A percentile compares a stretch with the other conserved stretches of the same genome.
Conservation (phyloP, 345 rosid genomes). For the Eutrema heterophyllum region DNA sequence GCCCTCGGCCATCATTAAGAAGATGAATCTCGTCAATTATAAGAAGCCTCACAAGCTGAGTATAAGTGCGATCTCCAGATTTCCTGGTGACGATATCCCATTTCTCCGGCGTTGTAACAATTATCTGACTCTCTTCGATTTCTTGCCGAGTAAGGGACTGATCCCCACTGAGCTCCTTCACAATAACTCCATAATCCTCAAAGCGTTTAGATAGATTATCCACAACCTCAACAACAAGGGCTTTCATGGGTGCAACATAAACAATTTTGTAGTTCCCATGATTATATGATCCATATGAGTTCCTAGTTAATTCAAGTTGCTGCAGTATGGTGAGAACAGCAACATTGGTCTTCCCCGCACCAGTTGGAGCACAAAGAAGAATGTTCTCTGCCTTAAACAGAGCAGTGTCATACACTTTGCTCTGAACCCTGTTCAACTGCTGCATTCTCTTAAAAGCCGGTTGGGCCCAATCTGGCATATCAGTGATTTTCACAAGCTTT, state of each 20-base stretch:
- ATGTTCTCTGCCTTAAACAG: constrained; percentile 65
- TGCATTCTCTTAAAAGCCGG: constrained; percentile 84
- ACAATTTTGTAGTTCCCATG: constrained; percentile 72
- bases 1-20: constrained; percentile 87
- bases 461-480: constrained; percentile 92
- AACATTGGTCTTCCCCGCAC: constrained; percentile 91
- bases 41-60: constrained; percentile 73
- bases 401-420: constrained; percentile 75
- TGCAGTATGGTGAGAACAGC: constrained; percentile 88
- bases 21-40: constrained; percentile 90
- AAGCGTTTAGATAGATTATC: constrained; percentile 67
- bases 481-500: constrained; percentile 59
- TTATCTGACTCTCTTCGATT: constrained; percentile 89
- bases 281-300: constrained; percentile 61
- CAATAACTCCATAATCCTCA: constrained; percentile 62
- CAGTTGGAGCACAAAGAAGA: constrained; percentile 95
- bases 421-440: constrained; percentile 81
- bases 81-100: constrained; percentile 95
- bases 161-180: constrained; percentile 88
- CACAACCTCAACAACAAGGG: constrained; percentile 86
- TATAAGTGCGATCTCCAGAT: constrained; percentile 83
- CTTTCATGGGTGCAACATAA: constrained; percentile 97
- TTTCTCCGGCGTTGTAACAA: constrained; percentile 95
- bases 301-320: constrained; percentile 62
- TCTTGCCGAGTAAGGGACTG: constrained; percentile 77